Percentiles rank a stretch among this genome's conserved stretches.
phyloP scores from a whole-genome alignment of 164 flowering plant genomes.

The Kalanchoe fedtschenkoi region DNA sequence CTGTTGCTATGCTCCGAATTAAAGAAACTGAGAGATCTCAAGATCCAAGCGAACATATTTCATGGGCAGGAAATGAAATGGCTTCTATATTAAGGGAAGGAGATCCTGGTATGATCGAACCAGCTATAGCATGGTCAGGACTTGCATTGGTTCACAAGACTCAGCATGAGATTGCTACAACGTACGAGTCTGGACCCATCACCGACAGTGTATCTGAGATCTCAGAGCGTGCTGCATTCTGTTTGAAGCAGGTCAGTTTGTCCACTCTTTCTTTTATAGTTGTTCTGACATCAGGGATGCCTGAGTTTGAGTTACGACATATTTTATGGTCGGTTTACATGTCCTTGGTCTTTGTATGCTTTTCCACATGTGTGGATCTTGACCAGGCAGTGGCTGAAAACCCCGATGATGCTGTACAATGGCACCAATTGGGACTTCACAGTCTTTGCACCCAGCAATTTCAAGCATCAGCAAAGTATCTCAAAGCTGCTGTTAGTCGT shows the following conservation, averaged over 20 bases:
- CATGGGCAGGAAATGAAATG: constrained; percentile 97
- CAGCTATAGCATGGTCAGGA: constrained; percentile 81
- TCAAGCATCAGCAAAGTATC: constrained; percentile 68
- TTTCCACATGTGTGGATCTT: not conserved
- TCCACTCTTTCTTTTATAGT: not conserved
- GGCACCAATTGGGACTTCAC: constrained; percentile 96
- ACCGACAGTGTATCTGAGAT: constrained; percentile 43
- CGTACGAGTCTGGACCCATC: constrained; percentile 41
- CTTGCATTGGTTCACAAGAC: constrained; percentile 83
- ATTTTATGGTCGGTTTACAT: not conserved
- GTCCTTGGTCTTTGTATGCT: not conserved
- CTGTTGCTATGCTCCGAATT: constrained; percentile 72
- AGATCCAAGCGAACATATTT: constrained; percentile 71
- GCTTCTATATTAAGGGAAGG: constrained; percentile 89
- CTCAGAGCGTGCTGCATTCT: constrained; percentile 61
- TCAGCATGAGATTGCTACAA: constrained; percentile 76
- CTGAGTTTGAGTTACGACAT: not conserved
- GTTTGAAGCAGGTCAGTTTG: constrained; percentile 59
- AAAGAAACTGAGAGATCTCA: constrained; percentile 87
- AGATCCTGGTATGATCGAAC: constrained; percentile 52
- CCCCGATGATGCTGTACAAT: constrained; percentile 69
- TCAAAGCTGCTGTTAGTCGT: constrained; percentile 70
- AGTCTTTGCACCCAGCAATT: constrained; percentile 64
- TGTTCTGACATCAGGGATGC: not conserved
- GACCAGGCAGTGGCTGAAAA: constrained; percentile 76